Evolutionary conservation across 1,139 yeast genomes (phyloP).

Genomic region (Yamadazyma friedrichii): DNA sequence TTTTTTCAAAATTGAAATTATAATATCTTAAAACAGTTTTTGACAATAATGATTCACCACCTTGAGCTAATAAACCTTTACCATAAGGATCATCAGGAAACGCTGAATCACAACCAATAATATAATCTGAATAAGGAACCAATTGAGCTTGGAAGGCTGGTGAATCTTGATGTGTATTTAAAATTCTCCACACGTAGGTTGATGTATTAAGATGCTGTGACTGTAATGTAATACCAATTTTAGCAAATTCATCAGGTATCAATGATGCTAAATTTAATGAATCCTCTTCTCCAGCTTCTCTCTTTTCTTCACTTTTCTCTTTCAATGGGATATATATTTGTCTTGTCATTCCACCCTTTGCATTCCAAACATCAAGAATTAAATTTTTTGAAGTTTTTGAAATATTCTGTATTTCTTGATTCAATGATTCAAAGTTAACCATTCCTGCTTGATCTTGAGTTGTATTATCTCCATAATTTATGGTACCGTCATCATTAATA

Average conservation of each 20-base stretch:
- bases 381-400: constrained; percentile 35
- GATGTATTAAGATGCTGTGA: constrained; percentile 76
- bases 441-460: constrained; percentile 39
- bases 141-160: constrained; percentile 88
- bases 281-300: constrained; percentile 7
- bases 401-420: constrained; percentile 34
- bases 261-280: constrained; percentile 1
- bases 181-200: constrained; percentile 85
- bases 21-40: constrained; percentile 60
- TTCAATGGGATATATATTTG: constrained; percentile 46
- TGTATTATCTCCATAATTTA: constrained; percentile 37
- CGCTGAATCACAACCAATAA: constrained; percentile 77
- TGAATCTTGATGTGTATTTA: constrained; percentile 70
- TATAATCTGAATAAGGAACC: constrained; percentile 82
- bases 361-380: constrained; percentile 77
- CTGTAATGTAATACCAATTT: constrained; percentile 68
- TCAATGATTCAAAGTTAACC: constrained; percentile 33
- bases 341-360: constrained; percentile 78
- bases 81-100: constrained; percentile 47
- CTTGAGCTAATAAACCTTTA: constrained; percentile 62
- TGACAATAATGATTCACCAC: constrained; percentile 82
- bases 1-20: constrained; percentile 44
- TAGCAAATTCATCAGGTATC: constrained; percentile 22
- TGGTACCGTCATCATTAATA: constrained; percentile 44
- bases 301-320: constrained; percentile 15